Evolutionary conservation across 2,329 filamentous ascomycete genomes (phyloP), one percentile per base, ranked within the genome.

Genomic region (Alternaria gansuensis): DNA sequence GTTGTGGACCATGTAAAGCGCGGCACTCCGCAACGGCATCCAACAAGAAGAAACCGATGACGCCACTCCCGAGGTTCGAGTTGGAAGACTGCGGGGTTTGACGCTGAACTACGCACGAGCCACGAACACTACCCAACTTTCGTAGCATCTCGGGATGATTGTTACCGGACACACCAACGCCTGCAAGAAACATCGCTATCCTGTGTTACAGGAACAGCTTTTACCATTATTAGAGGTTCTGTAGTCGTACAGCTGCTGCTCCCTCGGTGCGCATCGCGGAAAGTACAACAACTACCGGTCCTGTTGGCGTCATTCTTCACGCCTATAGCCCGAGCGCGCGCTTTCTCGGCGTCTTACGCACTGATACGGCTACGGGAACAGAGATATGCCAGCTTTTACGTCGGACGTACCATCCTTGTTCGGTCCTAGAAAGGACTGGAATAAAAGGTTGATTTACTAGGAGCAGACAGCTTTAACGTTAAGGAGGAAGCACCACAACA

Each of bases 121-220:
- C 44, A 36, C 21, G 5, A 34, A 34, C 44, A 23, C 23, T 13
- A 34, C 8, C 17, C 44, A 24, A 24, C 44, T 36, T 8, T 36
- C 51, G 48, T 54, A 31, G 37, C 44, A 36, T 14, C 21, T 52
- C 54, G 54, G 54, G 33, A 33, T 39, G 37, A 57, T 39, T 31
- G 17, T 26, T 34, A 33, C 49, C 51, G 37, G 48, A 33, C 21
- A 34, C 23, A 31, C 26, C 29, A 52, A 14, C 31, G 21, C 11
- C 13, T n/a, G 44, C 44, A 34, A 33, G 21, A 8, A 40, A 40
- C 37, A 24, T 13, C 31, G 36, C 37, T 24, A 3, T 24, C 28
- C 8, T 34, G 13, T 34, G 23, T 26, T 48, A 24, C 13, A 24
- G 14, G 26, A 14, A 23, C 13, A 17, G 29, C 13, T 48, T 48